These are phyloP conservation scores for Termitomyces sp. DNA, from an alignment of 768 basidiomycete species.

Conservation along the genomic window DNA sequence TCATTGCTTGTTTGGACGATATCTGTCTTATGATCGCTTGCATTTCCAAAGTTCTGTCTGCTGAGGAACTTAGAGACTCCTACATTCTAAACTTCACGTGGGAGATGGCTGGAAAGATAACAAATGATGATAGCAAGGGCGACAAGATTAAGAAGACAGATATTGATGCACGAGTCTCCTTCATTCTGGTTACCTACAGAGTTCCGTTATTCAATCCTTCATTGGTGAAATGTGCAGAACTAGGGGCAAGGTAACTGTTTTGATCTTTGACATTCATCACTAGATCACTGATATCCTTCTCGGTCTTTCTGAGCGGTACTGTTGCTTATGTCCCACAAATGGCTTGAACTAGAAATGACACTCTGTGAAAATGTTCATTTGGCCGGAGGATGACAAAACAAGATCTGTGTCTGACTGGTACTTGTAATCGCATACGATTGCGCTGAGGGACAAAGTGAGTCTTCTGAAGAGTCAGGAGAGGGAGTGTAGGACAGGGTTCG, in stretches of 20 bases:
- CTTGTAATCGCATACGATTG: too few species aligned
- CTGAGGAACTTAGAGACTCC: conserved; percentile 47
- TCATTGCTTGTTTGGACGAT: too few species aligned
- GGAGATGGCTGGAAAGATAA: conserved; percentile 30
- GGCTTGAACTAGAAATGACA: conserved; percentile 65
- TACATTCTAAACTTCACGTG: conserved; percentile 48
- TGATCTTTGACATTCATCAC: background rate
- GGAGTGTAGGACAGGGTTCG: too few species aligned
- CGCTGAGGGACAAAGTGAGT: too few species aligned
- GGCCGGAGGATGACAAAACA: conserved; percentile 58
- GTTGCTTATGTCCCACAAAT: conserved; percentile 56
- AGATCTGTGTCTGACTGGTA: conserved; percentile 22
- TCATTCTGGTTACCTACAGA: conserved; percentile 30
- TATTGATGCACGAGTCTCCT: background rate
- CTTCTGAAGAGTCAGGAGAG: too few species aligned
- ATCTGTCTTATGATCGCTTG: conserved; percentile 23
- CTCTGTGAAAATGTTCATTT: conserved; percentile 72
- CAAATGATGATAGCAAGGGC: conserved; percentile 9
- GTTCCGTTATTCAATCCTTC: conserved; percentile 47
- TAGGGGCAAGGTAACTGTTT: conserved; percentile 41
- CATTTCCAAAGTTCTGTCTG: conserved; percentile 41
- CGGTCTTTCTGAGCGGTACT: conserved; percentile 48
- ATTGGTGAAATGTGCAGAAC: conserved; percentile 65
- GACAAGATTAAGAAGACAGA: conserved; percentile 11
- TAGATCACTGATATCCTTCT: background rate